Evolutionary conservation across 2,329 filamentous ascomycete species (phyloP).

Genomic region (Chaetomium globosum): DNA sequence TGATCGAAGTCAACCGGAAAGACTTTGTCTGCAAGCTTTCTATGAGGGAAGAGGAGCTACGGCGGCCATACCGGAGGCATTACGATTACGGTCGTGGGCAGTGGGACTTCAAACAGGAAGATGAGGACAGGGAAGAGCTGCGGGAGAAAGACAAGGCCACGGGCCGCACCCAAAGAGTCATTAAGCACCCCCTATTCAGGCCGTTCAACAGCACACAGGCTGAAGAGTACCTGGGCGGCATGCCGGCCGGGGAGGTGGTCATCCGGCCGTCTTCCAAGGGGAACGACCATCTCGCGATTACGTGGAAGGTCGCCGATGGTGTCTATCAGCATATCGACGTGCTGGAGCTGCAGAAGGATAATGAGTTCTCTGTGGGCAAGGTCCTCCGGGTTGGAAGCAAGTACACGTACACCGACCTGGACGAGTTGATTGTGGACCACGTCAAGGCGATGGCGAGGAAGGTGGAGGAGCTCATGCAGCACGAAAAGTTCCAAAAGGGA

Average conservation of each 20-base stretch:
- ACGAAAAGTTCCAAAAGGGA: conserved; percentile 89
- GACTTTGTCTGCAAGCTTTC: conserved; percentile 82
- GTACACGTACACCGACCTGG: conserved; percentile 91
- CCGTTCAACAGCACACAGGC: conserved; percentile 91
- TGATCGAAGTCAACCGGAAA: conserved; percentile 84
- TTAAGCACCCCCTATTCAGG: conserved; percentile 96
- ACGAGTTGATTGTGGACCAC: conserved; percentile 95
- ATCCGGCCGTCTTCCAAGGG: conserved; percentile 95
- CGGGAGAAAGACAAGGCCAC: conserved; percentile 84
- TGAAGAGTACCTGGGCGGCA: conserved; percentile 87
- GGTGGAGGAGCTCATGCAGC: conserved; percentile 91
- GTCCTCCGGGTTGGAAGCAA: conserved; percentile 83
- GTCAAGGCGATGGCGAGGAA: conserved; percentile 98
- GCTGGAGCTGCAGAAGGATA: conserved; percentile 93
- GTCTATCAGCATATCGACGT: conserved; percentile 99
- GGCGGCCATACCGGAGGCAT: conserved; percentile 68
- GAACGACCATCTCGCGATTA: conserved; percentile 90
- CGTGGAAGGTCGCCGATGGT: conserved; percentile 95
- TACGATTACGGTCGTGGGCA: conserved; percentile 74
- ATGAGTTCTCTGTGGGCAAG: conserved; percentile 89
- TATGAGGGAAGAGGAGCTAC: conserved; percentile 78
- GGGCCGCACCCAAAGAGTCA: conserved; percentile 86
- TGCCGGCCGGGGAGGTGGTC: conserved; percentile 84
- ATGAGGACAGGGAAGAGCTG: conserved; percentile 77
- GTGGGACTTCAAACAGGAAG: conserved; percentile 85